These are phyloP conservation scores for Tuber brumale DNA, from an alignment of 495 filamentous ascomycete genomes.

Conservation along the genomic window DNA sequence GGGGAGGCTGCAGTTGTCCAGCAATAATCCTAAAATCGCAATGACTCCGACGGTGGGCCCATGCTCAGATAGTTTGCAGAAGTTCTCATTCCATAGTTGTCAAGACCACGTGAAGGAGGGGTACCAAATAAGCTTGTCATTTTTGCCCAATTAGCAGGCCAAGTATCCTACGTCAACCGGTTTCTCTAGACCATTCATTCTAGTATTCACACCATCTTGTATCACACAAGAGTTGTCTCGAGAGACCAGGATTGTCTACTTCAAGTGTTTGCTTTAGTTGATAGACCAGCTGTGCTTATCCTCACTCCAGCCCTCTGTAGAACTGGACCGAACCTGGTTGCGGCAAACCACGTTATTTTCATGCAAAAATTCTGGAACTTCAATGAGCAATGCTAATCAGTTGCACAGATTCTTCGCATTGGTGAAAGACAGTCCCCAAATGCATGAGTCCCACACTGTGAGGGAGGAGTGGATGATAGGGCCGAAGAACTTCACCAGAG, in stretches of 20 bases:
- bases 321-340: not conserved
- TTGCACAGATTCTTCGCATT: not conserved
- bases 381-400: conserved; percentile 2
- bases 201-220: not conserved
- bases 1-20: too few relatives aligned
- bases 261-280: not conserved
- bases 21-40: too few relatives aligned
- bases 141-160: not conserved
- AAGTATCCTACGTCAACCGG: conserved; percentile 3
- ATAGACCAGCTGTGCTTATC: not conserved
- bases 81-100: not conserved
- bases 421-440: not conserved
- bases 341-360: not conserved
- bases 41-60: not conserved
- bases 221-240: not conserved
- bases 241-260: not conserved
- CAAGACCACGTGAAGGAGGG: not conserved
- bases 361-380: conserved; percentile 2
- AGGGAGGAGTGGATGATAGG: not conserved
- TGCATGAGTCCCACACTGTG: not conserved
- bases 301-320: not conserved
- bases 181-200: not conserved
- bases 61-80: not conserved
- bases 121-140: not conserved
- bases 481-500: not conserved